A percentile compares a stretch with the other conserved stretches of the same genome.
These are phyloP conservation scores for Lactifluus piperatus DNA, from an alignment of 768 basidiomycete genomes.

Conservation along the genomic window DNA sequence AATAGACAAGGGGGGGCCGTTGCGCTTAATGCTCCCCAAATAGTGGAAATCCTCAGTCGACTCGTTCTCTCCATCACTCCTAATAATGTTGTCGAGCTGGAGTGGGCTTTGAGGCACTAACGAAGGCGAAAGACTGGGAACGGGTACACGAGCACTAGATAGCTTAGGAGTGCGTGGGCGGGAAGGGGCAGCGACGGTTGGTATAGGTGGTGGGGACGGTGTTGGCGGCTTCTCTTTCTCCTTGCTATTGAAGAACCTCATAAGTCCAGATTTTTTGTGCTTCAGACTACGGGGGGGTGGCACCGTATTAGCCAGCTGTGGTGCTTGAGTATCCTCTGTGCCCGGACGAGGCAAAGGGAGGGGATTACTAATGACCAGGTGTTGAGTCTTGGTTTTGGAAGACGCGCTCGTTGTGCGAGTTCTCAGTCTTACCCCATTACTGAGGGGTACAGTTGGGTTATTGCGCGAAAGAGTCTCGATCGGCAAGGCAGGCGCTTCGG, in stretches of 20 bases:
- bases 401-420: constrained; percentile 53
- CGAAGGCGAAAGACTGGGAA: constrained; percentile 15
- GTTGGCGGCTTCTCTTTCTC: constrained; percentile 35
- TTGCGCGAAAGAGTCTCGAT: constrained; percentile 24
- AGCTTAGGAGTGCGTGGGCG: constrained; percentile 19
- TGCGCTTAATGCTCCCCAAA: not conserved
- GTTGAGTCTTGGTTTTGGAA: constrained; percentile 35
- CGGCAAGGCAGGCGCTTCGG: constrained; percentile 29
- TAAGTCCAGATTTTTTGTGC: constrained; percentile 76
- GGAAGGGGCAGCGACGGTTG: constrained; percentile 24
- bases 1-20: constrained; percentile 7
- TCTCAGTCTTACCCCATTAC: constrained; percentile 30
- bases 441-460: constrained; percentile 1
- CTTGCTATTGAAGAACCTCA: constrained; percentile 64
- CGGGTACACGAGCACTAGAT: constrained; percentile 21
- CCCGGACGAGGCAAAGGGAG: constrained; percentile 8
- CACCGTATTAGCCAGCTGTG: constrained; percentile 1
- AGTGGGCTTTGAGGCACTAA: constrained; percentile 9
- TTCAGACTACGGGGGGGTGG: constrained; percentile 43
- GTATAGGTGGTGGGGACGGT: constrained; percentile 50
- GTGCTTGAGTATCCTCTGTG: not conserved
- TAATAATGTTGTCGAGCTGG: constrained; percentile 4
- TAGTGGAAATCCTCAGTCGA: not conserved
- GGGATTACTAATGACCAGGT: constrained; percentile 15
- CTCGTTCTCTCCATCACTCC: not conserved